A percentile compares a stretch with the other conserved stretches of the same genome.
Conservation (phyloP, 148 eudicot species). For the Drosera capensis region DNA sequence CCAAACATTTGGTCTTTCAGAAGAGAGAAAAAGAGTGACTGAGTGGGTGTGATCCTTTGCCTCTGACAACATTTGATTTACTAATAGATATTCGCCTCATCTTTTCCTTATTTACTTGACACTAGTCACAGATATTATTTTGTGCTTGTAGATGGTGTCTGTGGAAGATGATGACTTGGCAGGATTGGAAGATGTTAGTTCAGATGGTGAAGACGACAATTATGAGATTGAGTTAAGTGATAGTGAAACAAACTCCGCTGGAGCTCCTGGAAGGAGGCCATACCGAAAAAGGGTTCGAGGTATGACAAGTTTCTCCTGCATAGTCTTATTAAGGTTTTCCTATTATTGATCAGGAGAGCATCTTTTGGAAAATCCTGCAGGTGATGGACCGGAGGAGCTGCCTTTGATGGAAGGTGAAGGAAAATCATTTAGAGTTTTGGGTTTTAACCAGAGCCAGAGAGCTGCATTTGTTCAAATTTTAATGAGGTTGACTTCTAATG, state of each 20-base stretch:
- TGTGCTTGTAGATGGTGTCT: conserved; percentile 56
- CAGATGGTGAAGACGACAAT: conserved; percentile 90
- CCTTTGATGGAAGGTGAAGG: conserved; percentile 99
- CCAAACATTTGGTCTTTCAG: no score
- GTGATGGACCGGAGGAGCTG: conserved; percentile 41
- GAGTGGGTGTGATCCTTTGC: no score
- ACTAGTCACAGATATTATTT: background rate
- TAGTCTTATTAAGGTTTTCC: background rate
- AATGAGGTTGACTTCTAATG: conserved; percentile 56
- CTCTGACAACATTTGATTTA: no score
- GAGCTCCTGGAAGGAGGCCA: conserved; percentile 46
- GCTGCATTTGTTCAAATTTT: conserved; percentile 74
- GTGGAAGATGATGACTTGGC: conserved; percentile 97
- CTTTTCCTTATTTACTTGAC: background rate
- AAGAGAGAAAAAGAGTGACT: no score
- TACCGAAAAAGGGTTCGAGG: conserved; percentile 74
- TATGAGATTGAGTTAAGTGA: conserved; percentile 78
- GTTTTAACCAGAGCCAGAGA: conserved; percentile 90
- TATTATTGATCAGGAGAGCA: conserved; percentile 1
- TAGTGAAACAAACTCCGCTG: conserved; percentile 45
- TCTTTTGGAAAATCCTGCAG: conserved; percentile 22
- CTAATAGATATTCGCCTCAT: no score
- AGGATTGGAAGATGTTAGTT: conserved; percentile 80
- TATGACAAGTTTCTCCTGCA: conserved; percentile 17
- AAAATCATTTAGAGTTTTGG: conserved; percentile 65